A percentile compares a stretch with the other conserved stretches of the same genome.
phyloP scores from a whole-genome alignment of 1,139 yeast species.

The Candida labiduridarum region DNA sequence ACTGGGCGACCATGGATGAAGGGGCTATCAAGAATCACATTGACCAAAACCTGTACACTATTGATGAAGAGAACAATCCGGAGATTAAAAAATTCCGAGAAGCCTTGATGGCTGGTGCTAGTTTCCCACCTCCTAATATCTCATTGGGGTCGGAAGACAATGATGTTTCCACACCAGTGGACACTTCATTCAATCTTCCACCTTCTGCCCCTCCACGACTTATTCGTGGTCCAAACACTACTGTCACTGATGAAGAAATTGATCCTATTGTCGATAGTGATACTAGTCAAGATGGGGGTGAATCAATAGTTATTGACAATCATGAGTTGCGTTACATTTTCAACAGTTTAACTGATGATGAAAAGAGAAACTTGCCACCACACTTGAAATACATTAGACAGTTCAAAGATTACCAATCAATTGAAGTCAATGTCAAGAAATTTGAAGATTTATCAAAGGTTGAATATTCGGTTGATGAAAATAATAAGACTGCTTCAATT shows the following conservation, averaged over 20 bases:
- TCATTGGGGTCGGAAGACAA: background rate
- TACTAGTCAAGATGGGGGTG: background rate
- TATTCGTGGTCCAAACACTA: background rate
- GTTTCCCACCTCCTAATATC: background rate
- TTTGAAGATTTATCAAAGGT: constrained; percentile 28
- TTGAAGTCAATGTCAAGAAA: constrained; percentile 35
- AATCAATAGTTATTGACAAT: constrained; percentile 21
- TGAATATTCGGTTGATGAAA: constrained; percentile 1
- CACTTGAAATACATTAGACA: constrained; percentile 44
- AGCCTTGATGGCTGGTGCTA: background rate
- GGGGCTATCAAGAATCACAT: constrained; percentile 13
- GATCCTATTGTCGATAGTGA: background rate
- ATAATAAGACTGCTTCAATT: constrained; percentile 8
- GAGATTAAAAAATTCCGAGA: constrained; percentile 3
- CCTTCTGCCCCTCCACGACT: background rate
- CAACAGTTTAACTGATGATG: constrained; percentile 28
- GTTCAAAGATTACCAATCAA: constrained; percentile 37
- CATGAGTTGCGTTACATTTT: constrained; percentile 34
- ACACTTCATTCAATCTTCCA: background rate
- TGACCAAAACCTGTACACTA: constrained; percentile 5
- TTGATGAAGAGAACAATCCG: constrained; percentile 4
- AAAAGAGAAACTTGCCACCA: constrained; percentile 35
- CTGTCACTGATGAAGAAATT: constrained; percentile 7
- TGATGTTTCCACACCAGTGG: background rate
- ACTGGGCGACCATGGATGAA: constrained; percentile 30